Percentiles rank a stretch among this genome's conserved stretches.
Conservation (phyloP, 306 rosid genomes). For the Luffa aegyptiaca region DNA sequence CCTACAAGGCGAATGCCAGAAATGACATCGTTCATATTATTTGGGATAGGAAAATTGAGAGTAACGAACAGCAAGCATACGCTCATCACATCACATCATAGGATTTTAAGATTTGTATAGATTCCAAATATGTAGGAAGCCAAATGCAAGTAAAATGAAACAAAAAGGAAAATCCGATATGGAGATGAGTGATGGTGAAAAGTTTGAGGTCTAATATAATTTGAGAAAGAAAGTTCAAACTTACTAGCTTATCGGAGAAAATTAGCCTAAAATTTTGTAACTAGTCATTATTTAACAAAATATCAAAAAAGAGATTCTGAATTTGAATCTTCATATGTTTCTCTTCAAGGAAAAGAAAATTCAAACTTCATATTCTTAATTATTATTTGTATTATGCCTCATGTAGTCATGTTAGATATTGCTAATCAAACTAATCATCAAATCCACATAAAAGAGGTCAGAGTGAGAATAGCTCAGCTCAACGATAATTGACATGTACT, state of each 20-base stretch:
- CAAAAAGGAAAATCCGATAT: not conserved
- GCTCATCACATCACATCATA: not conserved
- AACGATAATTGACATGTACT: too few relatives aligned
- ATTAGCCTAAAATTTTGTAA: not conserved
- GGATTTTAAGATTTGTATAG: not conserved
- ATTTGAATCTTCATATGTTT: not conserved
- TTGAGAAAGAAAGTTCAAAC: not conserved
- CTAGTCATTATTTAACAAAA: not conserved
- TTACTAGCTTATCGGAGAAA: not conserved
- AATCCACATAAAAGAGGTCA: not conserved
- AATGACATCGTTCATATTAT: not conserved
- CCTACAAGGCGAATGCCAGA: not conserved
- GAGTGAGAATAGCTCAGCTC: too few relatives aligned
- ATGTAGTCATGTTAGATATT: not conserved
- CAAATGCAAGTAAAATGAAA: not conserved
- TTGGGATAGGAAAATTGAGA: not conserved
- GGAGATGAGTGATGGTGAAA: not conserved
- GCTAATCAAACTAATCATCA: not conserved
- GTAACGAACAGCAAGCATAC: not conserved
- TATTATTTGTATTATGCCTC: not conserved
- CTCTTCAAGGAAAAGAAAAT: not conserved
- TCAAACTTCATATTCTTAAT: not conserved
- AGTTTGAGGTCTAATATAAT: not conserved
- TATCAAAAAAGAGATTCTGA: not conserved
- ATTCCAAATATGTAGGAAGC: not conserved